Percentiles rank a stretch among this genome's conserved stretches.
phyloP scores from a whole-genome alignment of 2,329 filamentous ascomycete genomes.

The Diaporthe ampelina region DNA sequence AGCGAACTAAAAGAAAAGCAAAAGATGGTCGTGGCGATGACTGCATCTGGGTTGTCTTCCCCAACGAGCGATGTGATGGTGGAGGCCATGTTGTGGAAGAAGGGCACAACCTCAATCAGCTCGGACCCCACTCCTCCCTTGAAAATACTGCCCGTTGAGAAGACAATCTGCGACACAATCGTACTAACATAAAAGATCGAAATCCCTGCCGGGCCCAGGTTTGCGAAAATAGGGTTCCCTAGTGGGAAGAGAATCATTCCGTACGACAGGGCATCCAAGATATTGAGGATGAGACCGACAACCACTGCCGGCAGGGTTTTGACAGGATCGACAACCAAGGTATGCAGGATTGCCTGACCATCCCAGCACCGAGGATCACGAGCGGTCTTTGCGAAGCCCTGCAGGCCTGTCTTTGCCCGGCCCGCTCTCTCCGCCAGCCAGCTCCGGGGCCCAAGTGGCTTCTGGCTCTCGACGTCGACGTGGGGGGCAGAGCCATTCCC shows the following conservation, averaged over 20 bases:
- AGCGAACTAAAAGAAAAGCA: constrained; percentile 92
- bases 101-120: constrained; percentile 98
- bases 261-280: constrained; percentile 95
- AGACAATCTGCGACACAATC: constrained; percentile 92
- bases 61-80: constrained; percentile 86
- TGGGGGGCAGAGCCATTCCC: constrained; percentile 45
- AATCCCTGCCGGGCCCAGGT: constrained; percentile 91
- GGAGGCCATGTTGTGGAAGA: constrained; percentile 98
- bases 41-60: constrained; percentile 83
- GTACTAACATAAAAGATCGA: constrained; percentile 99
- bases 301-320: constrained; percentile 87
- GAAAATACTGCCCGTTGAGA: constrained; percentile 90
- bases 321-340: constrained; percentile 75
- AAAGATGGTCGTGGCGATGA: constrained; percentile 94
- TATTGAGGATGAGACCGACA: constrained; percentile 89
- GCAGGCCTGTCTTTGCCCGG: constrained; percentile 44
- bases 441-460: constrained; percentile 49
- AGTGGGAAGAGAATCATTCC: constrained; percentile 97
- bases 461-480: constrained; percentile 67
- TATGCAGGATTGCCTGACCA: constrained; percentile 72
- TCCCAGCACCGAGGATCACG: constrained; percentile 81
- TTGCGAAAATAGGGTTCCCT: constrained; percentile 86
- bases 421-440: constrained; percentile 53
- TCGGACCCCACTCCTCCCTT: constrained; percentile 93
- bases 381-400: constrained; percentile 48